Percentiles rank a stretch among this genome's conserved stretches.
Evolutionary conservation across 2,329 filamentous ascomycete genomes (phyloP).

Genomic region (Pleurostoma richardsiae): DNA sequence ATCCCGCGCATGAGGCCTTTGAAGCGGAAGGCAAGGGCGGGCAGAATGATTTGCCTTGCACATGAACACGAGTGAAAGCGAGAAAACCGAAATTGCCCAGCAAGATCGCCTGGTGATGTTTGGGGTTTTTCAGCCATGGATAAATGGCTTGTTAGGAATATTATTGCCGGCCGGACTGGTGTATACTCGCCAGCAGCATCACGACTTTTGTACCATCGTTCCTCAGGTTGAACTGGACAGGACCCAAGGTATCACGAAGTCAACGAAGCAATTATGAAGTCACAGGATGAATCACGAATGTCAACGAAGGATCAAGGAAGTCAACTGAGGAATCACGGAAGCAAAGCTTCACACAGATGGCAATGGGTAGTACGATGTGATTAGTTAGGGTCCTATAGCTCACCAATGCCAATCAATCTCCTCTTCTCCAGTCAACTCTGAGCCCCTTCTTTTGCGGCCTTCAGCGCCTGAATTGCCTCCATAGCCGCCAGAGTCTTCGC

Average conservation of each 20-base stretch:
- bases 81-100: background rate
- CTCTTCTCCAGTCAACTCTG: background rate
- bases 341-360: background rate
- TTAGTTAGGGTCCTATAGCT: too few relatives aligned
- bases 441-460: background rate
- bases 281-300: background rate
- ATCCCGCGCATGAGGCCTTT: background rate
- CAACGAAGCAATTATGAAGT: too few relatives aligned
- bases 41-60: background rate
- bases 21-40: background rate
- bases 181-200: too few relatives aligned
- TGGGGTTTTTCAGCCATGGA: background rate
- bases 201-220: too few relatives aligned
- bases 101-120: background rate
- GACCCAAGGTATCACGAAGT: too few relatives aligned
- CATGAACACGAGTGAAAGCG: background rate
- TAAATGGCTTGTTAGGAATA: background rate
- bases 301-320: background rate
- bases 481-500: slow-evolving; percentile 52
- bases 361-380: background rate
- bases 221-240: too few relatives aligned
- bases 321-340: background rate
- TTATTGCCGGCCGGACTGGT: background rate
- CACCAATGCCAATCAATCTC: background rate
- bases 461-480: slow-evolving; percentile 34